Evolutionary conservation across 208 protist genomes (phyloP).

Genomic region (Willaertia magna): DNA sequence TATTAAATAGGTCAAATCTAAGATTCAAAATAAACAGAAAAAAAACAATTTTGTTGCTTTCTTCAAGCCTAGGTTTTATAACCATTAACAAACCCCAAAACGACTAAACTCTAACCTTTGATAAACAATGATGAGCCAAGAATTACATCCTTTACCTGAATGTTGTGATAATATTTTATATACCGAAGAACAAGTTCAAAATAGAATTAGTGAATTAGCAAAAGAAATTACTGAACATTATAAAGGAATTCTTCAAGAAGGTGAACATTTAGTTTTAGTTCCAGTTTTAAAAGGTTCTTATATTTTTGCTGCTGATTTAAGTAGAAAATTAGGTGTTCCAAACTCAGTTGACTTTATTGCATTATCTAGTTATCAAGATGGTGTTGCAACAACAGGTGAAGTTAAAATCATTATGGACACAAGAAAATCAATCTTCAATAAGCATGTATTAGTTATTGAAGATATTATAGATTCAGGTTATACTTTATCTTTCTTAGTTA

Average conservation of each 20-base stretch:
- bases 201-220: neutral
- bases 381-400: constrained; percentile 45
- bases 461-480: constrained; percentile 69
- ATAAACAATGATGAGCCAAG: too few species aligned
- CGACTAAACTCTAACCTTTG: too few species aligned
- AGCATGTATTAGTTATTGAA: constrained; percentile 66
- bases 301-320: constrained; percentile 1
- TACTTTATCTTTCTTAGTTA: constrained; percentile 54
- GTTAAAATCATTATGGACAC: constrained; percentile 65
- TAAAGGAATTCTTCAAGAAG: neutral
- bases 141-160: neutral
- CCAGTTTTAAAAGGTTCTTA: neutral
- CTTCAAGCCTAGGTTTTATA: too few species aligned
- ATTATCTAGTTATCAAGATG: constrained; percentile 50
- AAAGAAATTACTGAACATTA: neutral
- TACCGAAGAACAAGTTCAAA: neutral
- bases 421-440: constrained; percentile 44
- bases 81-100: too few species aligned
- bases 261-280: neutral
- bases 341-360: constrained; percentile 60
- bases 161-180: neutral
- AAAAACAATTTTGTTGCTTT: too few species aligned
- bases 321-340: neutral
- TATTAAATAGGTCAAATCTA: too few species aligned
- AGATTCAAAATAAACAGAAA: too few species aligned